Percentiles rank a stretch among this genome's conserved stretches.
Evolutionary conservation across 1,284 basidiomycete species (phyloP).

Genomic region (Trametes polyzona): DNA sequence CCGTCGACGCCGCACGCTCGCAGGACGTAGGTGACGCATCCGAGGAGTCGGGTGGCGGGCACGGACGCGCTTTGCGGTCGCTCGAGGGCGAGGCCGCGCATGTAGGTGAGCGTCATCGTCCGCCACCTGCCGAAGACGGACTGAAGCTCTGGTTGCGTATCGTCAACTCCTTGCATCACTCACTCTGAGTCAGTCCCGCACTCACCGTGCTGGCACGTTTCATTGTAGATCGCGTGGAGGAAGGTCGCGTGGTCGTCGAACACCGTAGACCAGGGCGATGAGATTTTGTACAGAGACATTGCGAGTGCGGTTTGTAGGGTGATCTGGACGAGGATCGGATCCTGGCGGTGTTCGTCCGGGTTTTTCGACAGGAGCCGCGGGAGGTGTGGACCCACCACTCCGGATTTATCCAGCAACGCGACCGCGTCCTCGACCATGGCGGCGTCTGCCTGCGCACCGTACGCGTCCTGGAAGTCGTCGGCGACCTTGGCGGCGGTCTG

Average conservation of each 20-base stretch:
- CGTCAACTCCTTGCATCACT: not conserved
- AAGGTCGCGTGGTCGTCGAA: constrained; percentile 41
- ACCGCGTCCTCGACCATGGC: constrained; percentile 3
- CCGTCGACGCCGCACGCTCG: constrained; percentile 43
- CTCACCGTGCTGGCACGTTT: constrained; percentile 46
- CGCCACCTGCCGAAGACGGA: constrained; percentile 58
- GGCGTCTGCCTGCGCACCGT: not conserved
- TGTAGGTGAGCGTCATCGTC: constrained; percentile 51
- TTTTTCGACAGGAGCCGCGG: constrained; percentile 37
- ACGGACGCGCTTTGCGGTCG: constrained; percentile 37
- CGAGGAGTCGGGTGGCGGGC: constrained; percentile 39
- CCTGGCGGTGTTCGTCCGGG: constrained; percentile 41
- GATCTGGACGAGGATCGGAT: constrained; percentile 52
- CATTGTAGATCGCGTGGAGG: constrained; percentile 34
- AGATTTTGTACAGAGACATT: constrained; percentile 49
- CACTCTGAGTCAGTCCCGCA: not conserved
- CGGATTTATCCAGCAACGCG: constrained; percentile 5
- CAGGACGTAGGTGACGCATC: constrained; percentile 48
- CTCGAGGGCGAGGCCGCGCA: constrained; percentile 32
- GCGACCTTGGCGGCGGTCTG: constrained; percentile 53
- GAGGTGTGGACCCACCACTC: constrained; percentile 23
- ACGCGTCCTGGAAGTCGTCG: constrained; percentile 31
- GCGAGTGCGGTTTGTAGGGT: constrained; percentile 51
- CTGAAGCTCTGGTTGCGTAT: constrained; percentile 45
- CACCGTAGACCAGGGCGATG: constrained; percentile 54